Conservation (phyloP, 768 basidiomycete species). For the Amanita muscaria region DNA sequence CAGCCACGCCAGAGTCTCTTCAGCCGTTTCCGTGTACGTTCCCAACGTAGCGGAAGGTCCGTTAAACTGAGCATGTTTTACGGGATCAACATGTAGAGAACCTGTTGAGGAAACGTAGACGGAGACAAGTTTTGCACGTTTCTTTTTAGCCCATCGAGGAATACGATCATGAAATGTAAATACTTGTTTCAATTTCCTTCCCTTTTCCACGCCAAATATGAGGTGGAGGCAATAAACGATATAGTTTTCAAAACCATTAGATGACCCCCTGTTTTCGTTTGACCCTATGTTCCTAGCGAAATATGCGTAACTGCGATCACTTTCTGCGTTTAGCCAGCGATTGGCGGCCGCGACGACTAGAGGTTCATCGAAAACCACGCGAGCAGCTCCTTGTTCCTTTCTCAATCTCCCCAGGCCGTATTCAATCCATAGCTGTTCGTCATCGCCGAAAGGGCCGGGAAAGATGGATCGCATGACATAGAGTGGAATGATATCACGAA, state of each 20-base stretch:
- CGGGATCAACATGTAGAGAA: constrained; percentile 13
- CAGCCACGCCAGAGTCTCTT: constrained; percentile 28
- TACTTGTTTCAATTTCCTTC: constrained; percentile 24
- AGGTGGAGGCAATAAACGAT: constrained; percentile 33
- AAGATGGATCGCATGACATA: constrained; percentile 34
- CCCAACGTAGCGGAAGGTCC: constrained; percentile 32
- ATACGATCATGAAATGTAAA: constrained; percentile 24
- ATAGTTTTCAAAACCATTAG: constrained; percentile 40
- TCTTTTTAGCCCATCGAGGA: constrained; percentile 29
- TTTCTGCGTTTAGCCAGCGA: constrained; percentile 31
- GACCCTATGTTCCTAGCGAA: constrained; percentile 28
- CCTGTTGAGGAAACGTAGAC: constrained; percentile 15
- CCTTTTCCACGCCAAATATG: constrained; percentile 23
- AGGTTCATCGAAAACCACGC: constrained; percentile 33
- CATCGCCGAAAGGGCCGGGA: constrained; percentile 27
- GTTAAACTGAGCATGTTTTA: constrained; percentile 19
- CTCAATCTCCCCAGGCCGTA: constrained; percentile 38
- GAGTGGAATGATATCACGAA: constrained; percentile 19
- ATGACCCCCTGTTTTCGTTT: constrained; percentile 14
- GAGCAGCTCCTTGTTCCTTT: constrained; percentile 11
- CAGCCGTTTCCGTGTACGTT: constrained; percentile 26
- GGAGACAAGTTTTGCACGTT: constrained; percentile 29
- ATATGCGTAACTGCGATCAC: constrained; percentile 27
- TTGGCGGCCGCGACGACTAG: constrained; percentile 35
- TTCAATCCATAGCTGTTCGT: constrained; percentile 33